Evolutionary conservation across 2,329 filamentous ascomycete species (phyloP), one percentile per base, ranked within the genome.

Genomic region (Epichloe brachyelytri): DNA sequence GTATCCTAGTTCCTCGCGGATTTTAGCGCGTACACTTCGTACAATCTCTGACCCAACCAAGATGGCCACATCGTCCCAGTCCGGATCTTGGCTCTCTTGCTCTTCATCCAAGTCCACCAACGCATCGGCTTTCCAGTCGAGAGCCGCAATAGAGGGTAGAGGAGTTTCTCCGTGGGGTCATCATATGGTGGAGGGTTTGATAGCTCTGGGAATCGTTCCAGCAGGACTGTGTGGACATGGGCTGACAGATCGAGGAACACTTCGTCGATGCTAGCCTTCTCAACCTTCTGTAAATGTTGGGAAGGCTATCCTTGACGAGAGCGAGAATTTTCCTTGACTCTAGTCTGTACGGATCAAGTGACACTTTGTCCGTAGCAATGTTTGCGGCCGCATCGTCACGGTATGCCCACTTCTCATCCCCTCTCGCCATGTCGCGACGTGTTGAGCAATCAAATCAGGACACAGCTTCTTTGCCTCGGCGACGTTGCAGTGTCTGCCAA

Each of bases 391-490:
- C 85, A 63, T 95, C 87, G 33, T 88, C 79, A 51, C 86, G 83
- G 64, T 98, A 98, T 11, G 83, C 86, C 93, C 93, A 98, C 61
- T 80, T 86, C 58, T 86, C 85, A 55, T 96, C 88, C 0, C 91
- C 91, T 95, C 90, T 60, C 86, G 83, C 83, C 90, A 97, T 5
- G 90, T 97, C 43, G 89, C 90, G 17, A 97, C 93, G 65, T 98
- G 93, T 67, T 96, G 91, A 50, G 86, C 73, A 51, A 94, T 82
- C 33, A 98, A 75, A 14, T 85, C 74, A 0, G 91, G 90, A 61
- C 93, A 98, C 55, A 88, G 73, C 66, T 91, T 91, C 66, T 82
- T 84, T 17, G 93, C 93, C 62, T 97, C 93, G 4, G 75, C 74
- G 41, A 88, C 77, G 8, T 82, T 86, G 56, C 91, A 83, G 69